A percentile compares a stretch with the other conserved stretches of the same genome.
Evolutionary conservation across 306 rosid genomes (phyloP).

Genomic region (Alnus glutinosa): DNA sequence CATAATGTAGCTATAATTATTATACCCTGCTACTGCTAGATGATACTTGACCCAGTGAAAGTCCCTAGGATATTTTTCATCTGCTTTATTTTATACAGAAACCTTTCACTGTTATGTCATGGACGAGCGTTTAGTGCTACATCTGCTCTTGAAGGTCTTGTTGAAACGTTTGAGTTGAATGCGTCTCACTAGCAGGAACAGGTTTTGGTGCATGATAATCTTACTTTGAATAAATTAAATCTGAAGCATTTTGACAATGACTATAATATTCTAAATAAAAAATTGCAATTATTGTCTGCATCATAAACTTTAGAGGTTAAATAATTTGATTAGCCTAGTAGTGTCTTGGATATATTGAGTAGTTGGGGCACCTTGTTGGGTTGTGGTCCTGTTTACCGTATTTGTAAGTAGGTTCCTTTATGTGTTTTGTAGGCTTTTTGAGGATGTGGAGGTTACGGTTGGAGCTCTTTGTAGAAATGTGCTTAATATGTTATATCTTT

Average conservation of each 20-base stretch:
- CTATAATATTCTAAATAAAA: not conserved
- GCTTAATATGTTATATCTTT: no score
- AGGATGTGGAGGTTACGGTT: no score
- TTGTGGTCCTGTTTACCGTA: no score
- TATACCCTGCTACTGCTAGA: constrained; percentile 4
- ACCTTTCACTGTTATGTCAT: not conserved
- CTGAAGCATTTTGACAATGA: not conserved
- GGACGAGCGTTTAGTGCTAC: not conserved
- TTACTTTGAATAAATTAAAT: not conserved
- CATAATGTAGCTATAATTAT: constrained; percentile 10
- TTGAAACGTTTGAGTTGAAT: not conserved
- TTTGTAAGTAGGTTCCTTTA: no score
- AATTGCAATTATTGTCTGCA: not conserved
- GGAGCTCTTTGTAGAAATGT: no score
- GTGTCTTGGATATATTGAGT: no score
- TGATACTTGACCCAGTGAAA: not conserved
- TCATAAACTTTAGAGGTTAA: not conserved
- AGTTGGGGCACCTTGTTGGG: no score
- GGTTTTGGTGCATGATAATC: constrained; percentile 1
- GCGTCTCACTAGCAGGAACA: not conserved
- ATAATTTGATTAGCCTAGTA: not conserved
- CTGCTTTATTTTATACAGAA: not conserved
- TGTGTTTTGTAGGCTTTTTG: no score
- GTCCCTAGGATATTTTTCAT: not conserved
- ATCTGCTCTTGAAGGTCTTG: not conserved